Base-by-base conservation (phyloP, 345 rosid genomes). In the Syzygium aromaticum region DNA sequence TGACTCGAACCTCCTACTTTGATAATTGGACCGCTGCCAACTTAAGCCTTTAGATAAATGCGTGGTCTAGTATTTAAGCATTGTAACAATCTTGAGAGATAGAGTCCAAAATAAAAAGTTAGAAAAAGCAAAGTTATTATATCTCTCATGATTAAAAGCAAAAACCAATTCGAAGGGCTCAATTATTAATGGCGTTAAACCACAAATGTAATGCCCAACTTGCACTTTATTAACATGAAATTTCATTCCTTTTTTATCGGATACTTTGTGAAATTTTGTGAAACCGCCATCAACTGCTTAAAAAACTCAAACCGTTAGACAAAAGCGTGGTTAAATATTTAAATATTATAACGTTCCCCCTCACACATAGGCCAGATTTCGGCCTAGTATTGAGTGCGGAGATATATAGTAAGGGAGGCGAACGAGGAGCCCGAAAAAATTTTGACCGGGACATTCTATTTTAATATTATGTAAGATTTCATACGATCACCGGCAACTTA, bases 301-400 rank as follows among this genome's bases (percentile, higher is more conserved):
- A 8, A 21, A 54, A 54, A 54, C 59, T 54, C 27, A 2, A 67
- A 33, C 11, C 9, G 46, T 17, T 67, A 15, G 77, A 64, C 30
- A 28, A 30, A 30, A 15, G 17, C 6, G 1, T 30, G 11, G 8
- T 64, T 64, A 30, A 30, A 64, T 1, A 8, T 64, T 64, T 1
- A 64, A 28, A 64, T 28, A 28, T 64, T 8, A 8, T 7, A 64
- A 30, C 0, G 1, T 30, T 15, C 10, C 22, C 77, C 21, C 17
- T 14, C 40, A 64, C 7, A 2, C 1, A 4, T 64, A 15, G 8
- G 43, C 0, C 1, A 5, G 2, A 7, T 15, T 28, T 30, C 7
- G 9, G 40, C 11, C 3, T 64, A 15, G 21, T 15, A 28, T 15
- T 28, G 22, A 28, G 43, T 2, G 5, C 12, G 6, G 10, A 22